Conservation (phyloP, 2,329 filamentous ascomycete genomes). For the Penicillium sp. region DNA sequence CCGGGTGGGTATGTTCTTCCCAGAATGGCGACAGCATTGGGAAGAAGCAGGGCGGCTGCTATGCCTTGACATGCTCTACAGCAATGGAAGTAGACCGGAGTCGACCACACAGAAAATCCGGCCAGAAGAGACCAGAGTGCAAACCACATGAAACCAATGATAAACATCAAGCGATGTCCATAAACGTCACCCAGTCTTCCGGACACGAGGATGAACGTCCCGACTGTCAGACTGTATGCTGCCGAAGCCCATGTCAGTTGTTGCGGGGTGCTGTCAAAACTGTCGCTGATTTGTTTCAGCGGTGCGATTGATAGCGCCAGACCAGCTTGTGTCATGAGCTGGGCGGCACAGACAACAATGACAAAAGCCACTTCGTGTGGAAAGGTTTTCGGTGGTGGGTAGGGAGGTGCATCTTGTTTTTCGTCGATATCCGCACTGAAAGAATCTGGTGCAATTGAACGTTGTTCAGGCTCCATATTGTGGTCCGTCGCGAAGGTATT, state of each 20-base stretch:
- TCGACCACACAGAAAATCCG: constrained; percentile 35
- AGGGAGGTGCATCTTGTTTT: constrained; percentile 5
- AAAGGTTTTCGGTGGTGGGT: constrained; percentile 13
- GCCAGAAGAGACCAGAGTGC: constrained; percentile 38
- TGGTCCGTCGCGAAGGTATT: neutral
- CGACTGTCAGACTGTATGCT: constrained; percentile 51
- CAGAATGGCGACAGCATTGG: constrained; percentile 65
- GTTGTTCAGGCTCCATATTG: neutral
- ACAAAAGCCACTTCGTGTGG: constrained; percentile 30
- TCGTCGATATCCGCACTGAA: constrained; percentile 4
- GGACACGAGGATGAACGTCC: constrained; percentile 36
- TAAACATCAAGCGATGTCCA: constrained; percentile 37
- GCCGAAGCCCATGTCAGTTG: constrained; percentile 57
- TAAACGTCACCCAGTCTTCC: constrained; percentile 41
- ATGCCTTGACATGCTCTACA: constrained; percentile 55
- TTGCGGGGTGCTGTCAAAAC: constrained; percentile 46
- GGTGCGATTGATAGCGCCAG: constrained; percentile 51
- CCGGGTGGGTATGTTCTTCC: constrained; percentile 59
- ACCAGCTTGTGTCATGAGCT: constrained; percentile 46
- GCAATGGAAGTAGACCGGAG: constrained; percentile 52
- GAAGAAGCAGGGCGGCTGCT: constrained; percentile 63
- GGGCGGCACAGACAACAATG: constrained; percentile 31
- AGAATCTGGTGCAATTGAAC: neutral
- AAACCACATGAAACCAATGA: constrained; percentile 40
- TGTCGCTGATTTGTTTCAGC: constrained; percentile 47